Conservation (phyloP, 1,284 basidiomycete species). For the Uromyces viciae-fabae region DNA sequence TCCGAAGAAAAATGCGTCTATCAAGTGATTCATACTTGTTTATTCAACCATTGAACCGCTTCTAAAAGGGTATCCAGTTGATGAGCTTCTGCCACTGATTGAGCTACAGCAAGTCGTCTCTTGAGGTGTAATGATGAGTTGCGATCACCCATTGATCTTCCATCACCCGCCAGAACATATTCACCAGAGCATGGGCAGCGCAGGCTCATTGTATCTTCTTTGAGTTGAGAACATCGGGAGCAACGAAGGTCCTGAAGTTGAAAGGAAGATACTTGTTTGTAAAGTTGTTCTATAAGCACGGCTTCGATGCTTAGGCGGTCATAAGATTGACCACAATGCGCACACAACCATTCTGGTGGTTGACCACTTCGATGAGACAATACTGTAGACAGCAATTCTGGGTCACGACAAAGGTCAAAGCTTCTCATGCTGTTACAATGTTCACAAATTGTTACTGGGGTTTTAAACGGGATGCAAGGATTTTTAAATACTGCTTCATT, state of each 20-base stretch:
- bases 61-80: constrained; percentile 46
- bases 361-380: constrained; percentile 72
- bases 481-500: constrained; percentile 78
- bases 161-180: constrained; percentile 59
- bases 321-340: constrained; percentile 75
- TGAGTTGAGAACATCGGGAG: constrained; percentile 79
- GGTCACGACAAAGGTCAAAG: constrained; percentile 42
- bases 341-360: constrained; percentile 54
- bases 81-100: constrained; percentile 50
- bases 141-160: background rate
- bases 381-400: constrained; percentile 65
- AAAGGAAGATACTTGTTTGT: constrained; percentile 69
- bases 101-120: constrained; percentile 47
- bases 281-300: constrained; percentile 72
- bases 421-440: constrained; percentile 76
- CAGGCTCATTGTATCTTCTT: constrained; percentile 76
- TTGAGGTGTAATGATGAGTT: constrained; percentile 29
- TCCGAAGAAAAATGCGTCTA: too few relatives aligned
- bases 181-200: constrained; percentile 84
- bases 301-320: constrained; percentile 81
- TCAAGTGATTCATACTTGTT: too few relatives aligned
- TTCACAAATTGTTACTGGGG: constrained; percentile 82
- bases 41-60: constrained; percentile 29
- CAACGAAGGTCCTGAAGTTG: constrained; percentile 80
- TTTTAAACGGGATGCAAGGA: constrained; percentile 83